Evolutionary conservation across 169 alveolate species (phyloP).

Genomic region (Cytauxzoon felis): DNA sequence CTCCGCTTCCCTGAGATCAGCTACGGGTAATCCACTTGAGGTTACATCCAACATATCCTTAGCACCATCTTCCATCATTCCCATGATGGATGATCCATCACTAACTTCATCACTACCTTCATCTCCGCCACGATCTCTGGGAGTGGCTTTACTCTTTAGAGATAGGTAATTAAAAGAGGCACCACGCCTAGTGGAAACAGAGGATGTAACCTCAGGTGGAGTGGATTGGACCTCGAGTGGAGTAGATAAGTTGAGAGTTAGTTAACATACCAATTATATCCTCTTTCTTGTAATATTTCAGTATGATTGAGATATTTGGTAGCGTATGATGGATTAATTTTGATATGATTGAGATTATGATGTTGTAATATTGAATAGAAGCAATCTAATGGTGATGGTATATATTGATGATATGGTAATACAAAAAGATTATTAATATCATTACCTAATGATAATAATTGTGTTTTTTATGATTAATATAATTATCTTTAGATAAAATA

Average conservation of each 20-base stretch:
- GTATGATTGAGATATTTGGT: constrained; percentile 21
- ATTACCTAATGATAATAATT: constrained; percentile 40
- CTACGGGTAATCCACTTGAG: no score
- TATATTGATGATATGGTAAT: constrained; percentile 13
- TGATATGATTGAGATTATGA: constrained; percentile 17
- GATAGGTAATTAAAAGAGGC: no score
- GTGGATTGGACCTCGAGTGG: neutral
- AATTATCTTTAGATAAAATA: constrained; percentile 35
- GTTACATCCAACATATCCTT: no score
- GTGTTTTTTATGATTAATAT: constrained; percentile 30
- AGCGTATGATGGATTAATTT: constrained; percentile 53
- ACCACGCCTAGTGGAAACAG: no score
- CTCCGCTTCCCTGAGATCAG: no score
- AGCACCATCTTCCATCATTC: no score
- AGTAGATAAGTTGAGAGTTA: neutral
- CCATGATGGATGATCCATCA: no score
- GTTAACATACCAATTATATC: constrained; percentile 53
- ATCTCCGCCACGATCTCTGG: no score
- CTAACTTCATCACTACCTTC: no score
- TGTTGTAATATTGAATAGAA: constrained; percentile 53
- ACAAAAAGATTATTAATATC: constrained; percentile 50
- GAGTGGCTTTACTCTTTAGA: no score
- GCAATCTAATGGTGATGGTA: constrained; percentile 41
- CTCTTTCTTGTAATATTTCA: constrained; percentile 56
- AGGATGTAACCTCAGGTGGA: neutral